Base-by-base conservation (phyloP, 371 early-diverging fungal genomes). In the Capillidium rhysosporum region DNA sequence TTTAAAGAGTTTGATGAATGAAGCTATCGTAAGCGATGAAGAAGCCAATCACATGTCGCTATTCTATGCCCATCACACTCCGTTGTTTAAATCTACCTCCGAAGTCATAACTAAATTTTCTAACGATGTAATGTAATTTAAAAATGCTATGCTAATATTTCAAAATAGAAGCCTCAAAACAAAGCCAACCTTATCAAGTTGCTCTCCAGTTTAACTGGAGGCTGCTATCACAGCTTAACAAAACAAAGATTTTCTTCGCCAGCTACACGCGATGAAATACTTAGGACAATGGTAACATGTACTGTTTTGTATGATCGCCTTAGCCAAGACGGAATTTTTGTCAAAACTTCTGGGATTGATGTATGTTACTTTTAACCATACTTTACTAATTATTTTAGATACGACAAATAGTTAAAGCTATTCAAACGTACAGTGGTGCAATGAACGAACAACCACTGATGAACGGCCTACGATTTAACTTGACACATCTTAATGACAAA, bases 31-130 rank as follows among this genome's bases (percentile, higher is more conserved):
- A 31, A 75, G 78, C 59, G 90, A 87, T 61, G 91, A 87, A 44
- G 70, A 88, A 30, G 89, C 95, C 44, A 89, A 91, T 63, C 71
- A 77, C 18, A 89, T 95, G 73, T 87, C 91, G 20, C 71, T 95
- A 56, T 95, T 95, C 65, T 89, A 84, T 61, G 95, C 95, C 39
- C 83, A 90, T 67, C 82, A 90, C 48, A 87, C 84, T 26, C 93
- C 95, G 1, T 87, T 95, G 85, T 69, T 89, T 29, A 86, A 81
- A 69, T 65, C 77, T 5, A 72, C 92, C 26, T 82, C 85, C 25
- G 88, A 89, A 52, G 75, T 82, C 43, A 74, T 76, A 1, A 71
- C 73, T 46, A 61, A 72, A 49, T 79, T 68, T 57, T 73, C 73
- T 30, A 65, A 54, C 7, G 66, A 70, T 48, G 46, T 66, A 74